Conservation (phyloP, 2,329 filamentous ascomycete species). For the Calonectria naviculata region DNA sequence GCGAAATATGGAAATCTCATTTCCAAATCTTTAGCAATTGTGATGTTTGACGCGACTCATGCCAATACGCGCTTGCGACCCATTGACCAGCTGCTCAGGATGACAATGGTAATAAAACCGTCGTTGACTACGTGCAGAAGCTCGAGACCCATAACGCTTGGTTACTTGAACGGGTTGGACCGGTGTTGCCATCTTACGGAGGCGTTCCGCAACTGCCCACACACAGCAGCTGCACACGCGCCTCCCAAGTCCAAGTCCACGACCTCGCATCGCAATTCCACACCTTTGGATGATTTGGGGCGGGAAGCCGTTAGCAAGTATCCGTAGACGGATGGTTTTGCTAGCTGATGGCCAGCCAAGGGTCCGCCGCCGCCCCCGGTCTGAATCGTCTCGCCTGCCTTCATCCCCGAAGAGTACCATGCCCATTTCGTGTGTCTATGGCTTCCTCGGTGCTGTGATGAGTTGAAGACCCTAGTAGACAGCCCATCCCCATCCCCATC, state of each 20-base stretch:
- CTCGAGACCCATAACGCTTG: background rate
- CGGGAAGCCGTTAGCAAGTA: conserved; percentile 15
- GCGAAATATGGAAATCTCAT: conserved; percentile 3
- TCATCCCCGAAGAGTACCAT: conserved; percentile 2
- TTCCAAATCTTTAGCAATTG: background rate
- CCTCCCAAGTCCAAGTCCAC: background rate
- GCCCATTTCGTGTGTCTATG: conserved; percentile 2
- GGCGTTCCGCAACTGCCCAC: conserved; percentile 3
- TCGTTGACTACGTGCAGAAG: background rate
- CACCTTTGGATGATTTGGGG: conserved; percentile 1
- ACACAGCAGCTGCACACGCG: background rate
- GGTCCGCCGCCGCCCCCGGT: conserved; percentile 6
- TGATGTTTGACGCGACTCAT: background rate
- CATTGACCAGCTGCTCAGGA: background rate
- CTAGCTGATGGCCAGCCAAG: conserved; percentile 10
- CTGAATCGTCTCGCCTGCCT: conserved; percentile 10
- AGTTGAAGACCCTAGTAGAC: conserved; percentile 32
- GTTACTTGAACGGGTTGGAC: background rate
- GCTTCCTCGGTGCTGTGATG: conserved; percentile 17
- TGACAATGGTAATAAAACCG: background rate
- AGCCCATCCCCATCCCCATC: conserved; percentile 25
- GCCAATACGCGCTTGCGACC: background rate
- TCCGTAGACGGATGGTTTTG: conserved; percentile 8
- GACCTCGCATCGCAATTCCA: conserved; percentile 7
- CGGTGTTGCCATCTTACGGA: background rate